These are phyloP conservation scores for Seminavis robusta DNA, from an alignment of 108 stramenopile species.

Conservation along the genomic window DNA sequence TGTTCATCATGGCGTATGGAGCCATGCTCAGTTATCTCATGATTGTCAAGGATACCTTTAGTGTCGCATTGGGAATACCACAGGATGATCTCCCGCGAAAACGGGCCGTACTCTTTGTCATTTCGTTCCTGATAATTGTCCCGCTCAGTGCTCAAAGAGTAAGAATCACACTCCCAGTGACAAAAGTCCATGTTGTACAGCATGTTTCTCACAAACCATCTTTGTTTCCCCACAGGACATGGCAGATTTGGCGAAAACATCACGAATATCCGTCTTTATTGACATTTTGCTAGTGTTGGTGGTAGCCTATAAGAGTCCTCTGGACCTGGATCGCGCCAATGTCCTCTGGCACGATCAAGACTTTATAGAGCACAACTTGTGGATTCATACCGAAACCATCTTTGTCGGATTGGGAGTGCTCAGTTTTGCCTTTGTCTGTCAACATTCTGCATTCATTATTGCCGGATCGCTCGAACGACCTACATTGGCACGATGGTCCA, in stretches of 20 bases:
- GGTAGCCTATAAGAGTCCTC: conserved; percentile 39
- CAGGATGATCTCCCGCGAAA: conserved; percentile 34
- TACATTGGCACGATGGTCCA: conserved; percentile 67
- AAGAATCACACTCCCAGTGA: too few relatives aligned
- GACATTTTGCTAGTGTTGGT: conserved; percentile 56
- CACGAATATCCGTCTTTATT: conserved; percentile 54
- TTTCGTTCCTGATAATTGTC: conserved; percentile 57
- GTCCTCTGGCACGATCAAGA: neutral
- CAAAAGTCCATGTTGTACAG: too few relatives aligned
- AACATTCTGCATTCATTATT: conserved; percentile 84
- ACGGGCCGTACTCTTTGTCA: conserved; percentile 50
- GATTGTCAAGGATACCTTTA: conserved; percentile 82
- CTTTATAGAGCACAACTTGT: neutral
- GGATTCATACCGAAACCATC: conserved; percentile 44
- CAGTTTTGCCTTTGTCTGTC: conserved; percentile 87
- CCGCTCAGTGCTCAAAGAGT: conserved; percentile 68
- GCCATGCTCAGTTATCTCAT: conserved; percentile 79
- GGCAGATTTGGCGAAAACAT: conserved; percentile 79
- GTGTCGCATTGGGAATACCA: conserved; percentile 54
- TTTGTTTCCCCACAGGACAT: conserved; percentile 75
- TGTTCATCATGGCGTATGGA: conserved; percentile 84
- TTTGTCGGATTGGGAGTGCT: conserved; percentile 82
- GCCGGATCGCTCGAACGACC: conserved; percentile 71
- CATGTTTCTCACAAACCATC: too few relatives aligned
- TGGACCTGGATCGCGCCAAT: conserved; percentile 14